These are phyloP conservation scores for Ophiostoma piceae DNA, from an alignment of 2,329 filamentous ascomycete species.

Conservation along the genomic window DNA sequence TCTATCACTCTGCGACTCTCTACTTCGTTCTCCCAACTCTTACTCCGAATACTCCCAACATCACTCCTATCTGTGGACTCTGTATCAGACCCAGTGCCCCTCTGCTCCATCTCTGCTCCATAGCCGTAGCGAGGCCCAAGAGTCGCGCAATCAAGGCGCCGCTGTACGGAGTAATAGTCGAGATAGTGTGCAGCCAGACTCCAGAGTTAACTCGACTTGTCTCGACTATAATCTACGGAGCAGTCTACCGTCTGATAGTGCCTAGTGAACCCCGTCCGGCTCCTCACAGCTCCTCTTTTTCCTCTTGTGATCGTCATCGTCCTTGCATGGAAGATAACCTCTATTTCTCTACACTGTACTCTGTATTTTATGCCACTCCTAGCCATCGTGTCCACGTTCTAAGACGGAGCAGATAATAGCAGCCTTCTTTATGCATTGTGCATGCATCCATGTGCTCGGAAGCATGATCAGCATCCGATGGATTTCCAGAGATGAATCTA, in stretches of 20 bases:
- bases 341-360: no score
- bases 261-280: neutral
- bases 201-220: neutral
- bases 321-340: neutral
- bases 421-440: neutral
- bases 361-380: neutral
- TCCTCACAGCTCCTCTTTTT: slow-evolving; percentile 12
- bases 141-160: neutral
- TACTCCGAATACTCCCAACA: no score
- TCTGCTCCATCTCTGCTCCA: neutral
- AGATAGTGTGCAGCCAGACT: neutral
- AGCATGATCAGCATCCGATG: neutral
- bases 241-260: neutral
- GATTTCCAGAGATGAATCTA: no score
- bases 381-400: neutral
- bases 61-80: slow-evolving; percentile 8
- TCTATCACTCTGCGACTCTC: no score
- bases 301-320: neutral
- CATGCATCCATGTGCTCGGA: neutral
- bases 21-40: no score
- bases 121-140: neutral
- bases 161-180: neutral
- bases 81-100: neutral
- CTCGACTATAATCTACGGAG: neutral
- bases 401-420: neutral